phyloP scores from a whole-genome alignment of 148 eudicot species.

The Cornus kousa region DNA sequence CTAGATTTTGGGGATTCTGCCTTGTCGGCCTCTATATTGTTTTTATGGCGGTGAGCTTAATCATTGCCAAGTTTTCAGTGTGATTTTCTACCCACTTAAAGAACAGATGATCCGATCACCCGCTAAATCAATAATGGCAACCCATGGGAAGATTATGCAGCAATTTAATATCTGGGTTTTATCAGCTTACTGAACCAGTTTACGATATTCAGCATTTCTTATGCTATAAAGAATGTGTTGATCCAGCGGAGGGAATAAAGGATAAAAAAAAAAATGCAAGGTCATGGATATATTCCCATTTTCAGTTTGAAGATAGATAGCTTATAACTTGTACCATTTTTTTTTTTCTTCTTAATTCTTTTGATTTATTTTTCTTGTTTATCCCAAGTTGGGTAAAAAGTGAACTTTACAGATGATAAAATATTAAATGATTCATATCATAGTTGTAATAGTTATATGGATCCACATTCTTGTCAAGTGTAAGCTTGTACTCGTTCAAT shows the following conservation, averaged over 20 bases:
- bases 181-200: neutral
- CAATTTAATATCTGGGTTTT: neutral
- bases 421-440: neutral
- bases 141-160: neutral
- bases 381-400: neutral
- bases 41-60: conserved; percentile 62
- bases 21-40: conserved; percentile 78
- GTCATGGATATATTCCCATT: neutral
- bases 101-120: neutral
- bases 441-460: too few species aligned
- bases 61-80: conserved; percentile 59
- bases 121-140: neutral
- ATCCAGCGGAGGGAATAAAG: neutral
- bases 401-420: neutral
- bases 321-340: neutral
- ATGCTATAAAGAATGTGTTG: neutral
- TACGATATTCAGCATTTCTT: neutral
- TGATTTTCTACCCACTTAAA: conserved; percentile 19
- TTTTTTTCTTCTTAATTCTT: neutral
- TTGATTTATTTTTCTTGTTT: neutral
- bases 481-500: too few species aligned
- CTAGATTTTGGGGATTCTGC: conserved; percentile 95
- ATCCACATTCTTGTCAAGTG: too few species aligned
- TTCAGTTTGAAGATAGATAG: neutral
- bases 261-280: too few species aligned